These are phyloP conservation scores for Saturnispora gosingensis DNA, from an alignment of 805 yeast genomes.

Conservation along the genomic window DNA sequence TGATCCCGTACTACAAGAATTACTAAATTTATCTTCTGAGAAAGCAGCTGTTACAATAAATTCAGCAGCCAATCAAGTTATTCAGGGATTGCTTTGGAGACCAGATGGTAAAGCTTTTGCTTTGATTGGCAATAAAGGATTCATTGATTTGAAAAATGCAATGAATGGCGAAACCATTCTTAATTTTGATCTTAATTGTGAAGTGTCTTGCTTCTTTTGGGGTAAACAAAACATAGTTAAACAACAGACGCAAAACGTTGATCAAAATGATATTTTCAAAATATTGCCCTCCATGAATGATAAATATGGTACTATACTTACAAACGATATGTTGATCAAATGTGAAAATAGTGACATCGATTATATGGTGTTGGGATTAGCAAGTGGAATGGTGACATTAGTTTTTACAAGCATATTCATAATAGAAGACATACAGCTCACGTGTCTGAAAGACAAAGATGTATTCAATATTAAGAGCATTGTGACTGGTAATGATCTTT, in stretches of 20 bases:
- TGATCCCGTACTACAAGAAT: slow-evolving; percentile 4
- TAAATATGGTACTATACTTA: slow-evolving; percentile 5
- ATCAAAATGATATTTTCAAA: background rate
- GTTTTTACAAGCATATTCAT: slow-evolving; percentile 26
- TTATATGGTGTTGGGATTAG: slow-evolving; percentile 21
- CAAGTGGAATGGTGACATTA: slow-evolving; percentile 17
- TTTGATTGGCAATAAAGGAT: slow-evolving; percentile 18
- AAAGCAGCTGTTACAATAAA: background rate
- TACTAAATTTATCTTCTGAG: background rate
- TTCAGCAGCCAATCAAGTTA: background rate
- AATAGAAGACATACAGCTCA: slow-evolving; percentile 11
- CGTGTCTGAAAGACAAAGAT: background rate
- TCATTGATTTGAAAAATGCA: slow-evolving; percentile 22
- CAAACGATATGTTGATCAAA: slow-evolving; percentile 17
- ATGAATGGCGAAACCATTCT: slow-evolving; percentile 22
- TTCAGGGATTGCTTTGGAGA: slow-evolving; percentile 17
- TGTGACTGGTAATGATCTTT: background rate
- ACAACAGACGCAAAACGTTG: background rate
- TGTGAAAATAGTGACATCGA: slow-evolving; percentile 22
- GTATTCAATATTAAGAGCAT: slow-evolving; percentile 14
- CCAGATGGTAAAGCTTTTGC: slow-evolving; percentile 28
- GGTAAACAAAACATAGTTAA: slow-evolving; percentile 4
- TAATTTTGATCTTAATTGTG: slow-evolving; percentile 12
- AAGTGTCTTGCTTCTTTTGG: slow-evolving; percentile 19
- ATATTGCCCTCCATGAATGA: slow-evolving; percentile 11